Conservation (phyloP, 2,329 filamentous ascomycete genomes). For the Ceratocystis eucalypticola region DNA sequence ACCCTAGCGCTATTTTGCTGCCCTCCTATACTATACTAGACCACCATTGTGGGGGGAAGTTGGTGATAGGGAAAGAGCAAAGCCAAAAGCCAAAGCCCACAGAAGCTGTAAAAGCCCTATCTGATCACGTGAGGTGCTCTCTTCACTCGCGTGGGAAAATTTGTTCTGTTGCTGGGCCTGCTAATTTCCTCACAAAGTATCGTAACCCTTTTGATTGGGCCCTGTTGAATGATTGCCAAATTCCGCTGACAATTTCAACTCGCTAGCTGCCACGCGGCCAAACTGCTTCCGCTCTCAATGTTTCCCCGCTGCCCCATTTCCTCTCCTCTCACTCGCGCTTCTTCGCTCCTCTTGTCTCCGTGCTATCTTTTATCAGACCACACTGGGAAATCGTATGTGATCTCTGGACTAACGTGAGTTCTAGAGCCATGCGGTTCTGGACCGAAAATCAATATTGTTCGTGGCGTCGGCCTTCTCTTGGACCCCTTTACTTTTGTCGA, state of each 20-base stretch:
- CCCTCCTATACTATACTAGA: too few species aligned
- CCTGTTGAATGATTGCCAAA: background rate
- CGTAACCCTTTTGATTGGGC: background rate
- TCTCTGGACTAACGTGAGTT: background rate
- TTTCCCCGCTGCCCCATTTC: background rate
- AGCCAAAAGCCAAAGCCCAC: too few species aligned
- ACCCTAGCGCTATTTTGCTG: too few species aligned
- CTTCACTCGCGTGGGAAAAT: background rate
- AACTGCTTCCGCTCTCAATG: background rate
- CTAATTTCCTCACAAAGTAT: background rate
- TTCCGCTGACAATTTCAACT: background rate
- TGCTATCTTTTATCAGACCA: background rate
- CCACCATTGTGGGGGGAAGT: too few species aligned
- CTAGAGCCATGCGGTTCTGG: background rate
- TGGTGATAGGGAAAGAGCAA: too few species aligned
- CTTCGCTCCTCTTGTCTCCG: background rate
- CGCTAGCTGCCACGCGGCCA: background rate
- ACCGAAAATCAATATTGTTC: background rate
- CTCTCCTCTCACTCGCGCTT: background rate
- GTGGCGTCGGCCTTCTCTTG: background rate
- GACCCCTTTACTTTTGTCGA: background rate
- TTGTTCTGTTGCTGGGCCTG: background rate
- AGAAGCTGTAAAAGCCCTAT: background rate
- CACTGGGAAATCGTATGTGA: background rate
- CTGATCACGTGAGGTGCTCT: background rate